Evolutionary conservation across 495 filamentous ascomycete genomes (phyloP), one percentile per base, ranked within the genome.

Genomic region (Aspergillus cristatus): DNA sequence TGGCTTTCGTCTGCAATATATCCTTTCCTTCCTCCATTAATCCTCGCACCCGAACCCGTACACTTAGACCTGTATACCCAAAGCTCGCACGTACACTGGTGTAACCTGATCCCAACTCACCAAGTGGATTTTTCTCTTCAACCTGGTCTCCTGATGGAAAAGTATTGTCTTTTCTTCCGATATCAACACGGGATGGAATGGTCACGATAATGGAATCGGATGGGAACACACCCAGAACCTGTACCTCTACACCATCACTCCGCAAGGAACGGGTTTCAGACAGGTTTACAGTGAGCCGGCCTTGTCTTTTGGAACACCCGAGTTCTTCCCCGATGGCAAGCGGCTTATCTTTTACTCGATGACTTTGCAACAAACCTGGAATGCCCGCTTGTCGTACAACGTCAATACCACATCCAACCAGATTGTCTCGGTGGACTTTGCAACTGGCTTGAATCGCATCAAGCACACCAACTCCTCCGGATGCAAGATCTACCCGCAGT

Each of bases 181-280:
- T 11, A 12, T 12, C 28, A 30, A 30, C 28, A 30, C 28, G 28
- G 11, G 11, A n/a, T 46, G 43, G 43, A 40, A 32, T 26, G 43
- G 43, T 10, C 43, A 46, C 34, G 28, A 15, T 22, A 28, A 37
- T n/a, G 43, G 43, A 8, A 28, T 22, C 15, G 43, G 43, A 14
- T 46, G 43, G 43, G 43, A 46, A 22, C 43, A 46, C 15, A 46
- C 43, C 0, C 43, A 46, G 33, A 41, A 28, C 22, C 17, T 46
- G 20, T 34, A 24, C 13, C 3, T 46, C 2, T 46, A 46, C 8
- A 34, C 34, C 16, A 34, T 40, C 11, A 24, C 18, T 1, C 18
- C 25, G 20, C 12, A 46, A 5, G 43, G 43, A 13, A 26, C 14
- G 1, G 28, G 15, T 14, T 37, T 46, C 15, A 37, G 42, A 12